Evolutionary conservation across 352 stramenopile genomes (phyloP).

Genomic region (Phytophthora sp.): DNA sequence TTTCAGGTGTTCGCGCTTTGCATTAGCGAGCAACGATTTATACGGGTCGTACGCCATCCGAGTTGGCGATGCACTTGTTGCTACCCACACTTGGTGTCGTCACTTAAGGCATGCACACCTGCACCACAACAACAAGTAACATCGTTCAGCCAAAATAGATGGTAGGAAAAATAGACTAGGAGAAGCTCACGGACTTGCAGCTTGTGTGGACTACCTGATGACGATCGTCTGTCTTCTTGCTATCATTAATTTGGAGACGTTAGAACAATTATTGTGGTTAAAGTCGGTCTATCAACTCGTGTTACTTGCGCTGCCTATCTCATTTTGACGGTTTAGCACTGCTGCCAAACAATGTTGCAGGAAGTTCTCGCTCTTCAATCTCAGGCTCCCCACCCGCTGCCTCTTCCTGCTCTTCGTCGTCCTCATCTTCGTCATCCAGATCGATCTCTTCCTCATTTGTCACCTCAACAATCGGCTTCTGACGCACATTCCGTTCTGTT

Average conservation of each 20-base stretch:
- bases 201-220: not conserved
- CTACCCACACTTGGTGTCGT: not conserved
- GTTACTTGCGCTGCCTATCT: slow-evolving; percentile 17
- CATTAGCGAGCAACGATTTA: slow-evolving; percentile 53
- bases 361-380: slow-evolving; percentile 64
- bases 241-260: not conserved
- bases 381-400: slow-evolving; percentile 26
- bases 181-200: slow-evolving; percentile 4
- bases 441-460: slow-evolving; percentile 94
- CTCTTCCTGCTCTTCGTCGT: slow-evolving; percentile 41
- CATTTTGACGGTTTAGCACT: slow-evolving; percentile 23
- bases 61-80: not conserved
- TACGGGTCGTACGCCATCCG: slow-evolving; percentile 50
- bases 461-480: slow-evolving; percentile 77
- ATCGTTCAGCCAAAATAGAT: slow-evolving; percentile 20
- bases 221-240: not conserved
- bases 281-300: slow-evolving; percentile 1
- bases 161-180: slow-evolving; percentile 26
- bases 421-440: slow-evolving; percentile 87
- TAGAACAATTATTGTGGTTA: not conserved
- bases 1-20: slow-evolving; percentile 50
- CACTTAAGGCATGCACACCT: not conserved
- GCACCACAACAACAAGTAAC: not conserved
- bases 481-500: slow-evolving; percentile 80
- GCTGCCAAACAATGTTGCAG: slow-evolving; percentile 51